phyloP scores from a whole-genome alignment of 371 early-diverging fungal genomes.

The Entomophthora muscae region DNA sequence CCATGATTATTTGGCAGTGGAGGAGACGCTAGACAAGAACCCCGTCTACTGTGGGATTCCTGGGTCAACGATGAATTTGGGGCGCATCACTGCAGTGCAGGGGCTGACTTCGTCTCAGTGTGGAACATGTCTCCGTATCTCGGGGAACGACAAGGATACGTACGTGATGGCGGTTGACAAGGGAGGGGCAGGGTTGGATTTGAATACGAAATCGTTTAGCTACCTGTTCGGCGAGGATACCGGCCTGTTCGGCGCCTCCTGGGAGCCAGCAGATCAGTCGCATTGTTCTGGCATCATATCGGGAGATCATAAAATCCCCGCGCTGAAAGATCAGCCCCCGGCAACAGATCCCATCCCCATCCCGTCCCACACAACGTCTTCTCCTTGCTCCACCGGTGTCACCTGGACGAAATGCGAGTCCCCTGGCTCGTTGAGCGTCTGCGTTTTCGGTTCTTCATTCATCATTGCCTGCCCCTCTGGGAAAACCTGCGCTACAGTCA shows the following conservation, averaged over 20 bases:
- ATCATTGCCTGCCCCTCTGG: no score
- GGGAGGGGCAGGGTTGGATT: constrained; percentile 27
- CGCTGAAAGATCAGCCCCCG: no score
- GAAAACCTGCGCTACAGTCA: no score
- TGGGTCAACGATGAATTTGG: constrained; percentile 21
- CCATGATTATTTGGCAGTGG: not conserved
- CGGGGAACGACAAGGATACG: constrained; percentile 14
- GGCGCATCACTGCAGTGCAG: constrained; percentile 31
- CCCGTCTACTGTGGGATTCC: constrained; percentile 32
- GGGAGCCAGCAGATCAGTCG: constrained; percentile 14
- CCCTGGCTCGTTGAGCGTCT: no score
- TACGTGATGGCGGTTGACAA: constrained; percentile 32
- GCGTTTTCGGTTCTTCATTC: no score
- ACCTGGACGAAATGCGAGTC: no score
- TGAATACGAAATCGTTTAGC: constrained; percentile 18
- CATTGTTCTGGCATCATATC: constrained; percentile 9
- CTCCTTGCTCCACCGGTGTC: no score
- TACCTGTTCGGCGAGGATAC: constrained; percentile 15
- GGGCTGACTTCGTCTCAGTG: constrained; percentile 21
- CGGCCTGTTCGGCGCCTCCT: constrained; percentile 15
- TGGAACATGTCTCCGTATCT: constrained; percentile 25
- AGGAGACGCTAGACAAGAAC: not conserved
- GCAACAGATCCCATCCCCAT: no score
- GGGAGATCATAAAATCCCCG: no score
- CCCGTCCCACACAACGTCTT: no score